Evolutionary conservation across 108 stramenopile genomes (phyloP), one percentile per base, ranked within the genome.

Genomic region (Schizochytrium sp.): DNA sequence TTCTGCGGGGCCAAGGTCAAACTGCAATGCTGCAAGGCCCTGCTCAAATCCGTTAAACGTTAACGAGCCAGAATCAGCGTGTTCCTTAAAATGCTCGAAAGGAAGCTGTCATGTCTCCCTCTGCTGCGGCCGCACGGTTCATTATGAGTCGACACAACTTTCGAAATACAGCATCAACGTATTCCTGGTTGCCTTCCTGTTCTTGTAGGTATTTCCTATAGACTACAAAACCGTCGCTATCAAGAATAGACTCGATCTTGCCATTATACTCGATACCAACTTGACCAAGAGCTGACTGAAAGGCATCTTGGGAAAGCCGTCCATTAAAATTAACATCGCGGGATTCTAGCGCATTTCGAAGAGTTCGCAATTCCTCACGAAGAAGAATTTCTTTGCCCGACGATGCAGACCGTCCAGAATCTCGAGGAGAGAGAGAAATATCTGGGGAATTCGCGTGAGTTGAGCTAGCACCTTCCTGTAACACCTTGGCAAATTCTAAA

Each of bases 21-120:
- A 88, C n/a, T 57, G 46, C 3, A 91, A 57, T 2, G 42, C 55
- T 4, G 42, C 46, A 13, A 91, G 44, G 2, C 72, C 89, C 46
- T 42, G 42, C 83, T 89, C 61, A 60, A 91, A 89, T 38, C 89
- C 89, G 53, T 56, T 46, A 8, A 3, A 40, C 47, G 72, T 61
- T 46, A 91, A 57, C 4, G 40, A 46, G 38, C 59, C 89, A 41
- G 41, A 19, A 46, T 69, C 50, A 73, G 56, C 46, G 4, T n/a
- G 55, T 61, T 91, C 73, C 8, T 69, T 0, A 60, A 91, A 72
- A 46, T 64, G 45, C 45, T 56, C 55, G 87, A 91, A 91, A 5
- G 76, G 76, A 40, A 83, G n/a, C 76, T 0, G 10, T 13, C 8
- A 55, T 10, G 55, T 83, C 76, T 61, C 72, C 87, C 45, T 57